Evolutionary conservation across 2,329 filamentous ascomycete genomes (phyloP).

Genomic region (Penicillium griseofulvum): DNA sequence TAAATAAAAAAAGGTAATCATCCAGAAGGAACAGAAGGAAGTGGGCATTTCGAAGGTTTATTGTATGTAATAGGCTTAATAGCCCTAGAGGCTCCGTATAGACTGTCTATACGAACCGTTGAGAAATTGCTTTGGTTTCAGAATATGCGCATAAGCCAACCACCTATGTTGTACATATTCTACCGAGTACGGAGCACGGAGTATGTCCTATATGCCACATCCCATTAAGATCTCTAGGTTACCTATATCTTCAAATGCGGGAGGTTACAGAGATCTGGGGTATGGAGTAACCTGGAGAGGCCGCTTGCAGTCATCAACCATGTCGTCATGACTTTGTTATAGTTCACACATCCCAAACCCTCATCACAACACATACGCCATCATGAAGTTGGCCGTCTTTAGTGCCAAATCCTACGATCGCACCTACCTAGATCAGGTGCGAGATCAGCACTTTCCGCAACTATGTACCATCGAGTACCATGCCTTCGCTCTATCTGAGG

Average conservation of each 20-base stretch:
- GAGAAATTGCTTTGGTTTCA: too few species aligned
- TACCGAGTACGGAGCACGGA: too few species aligned
- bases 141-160: too few species aligned
- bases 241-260: not conserved
- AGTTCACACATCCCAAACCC: not conserved
- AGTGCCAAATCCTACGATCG: conserved; percentile 64
- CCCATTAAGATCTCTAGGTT: too few species aligned
- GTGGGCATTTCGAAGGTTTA: too few species aligned
- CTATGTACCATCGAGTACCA: conserved; percentile 56
- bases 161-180: too few species aligned
- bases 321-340: conserved; percentile 5
- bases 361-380: not conserved
- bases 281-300: not conserved
- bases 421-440: conserved; percentile 51
- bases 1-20: too few species aligned
- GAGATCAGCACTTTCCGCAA: conserved; percentile 22
- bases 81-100: too few species aligned
- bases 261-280: not conserved
- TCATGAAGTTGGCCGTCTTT: conserved; percentile 62
- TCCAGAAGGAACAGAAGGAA: too few species aligned
- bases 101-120: too few species aligned
- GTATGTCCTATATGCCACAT: too few species aligned
- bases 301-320: conserved; percentile 3
- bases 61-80: too few species aligned
- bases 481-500: conserved; percentile 55